Conservation (phyloP, 352 stramenopile genomes). For the Phytophthora fragariae region DNA sequence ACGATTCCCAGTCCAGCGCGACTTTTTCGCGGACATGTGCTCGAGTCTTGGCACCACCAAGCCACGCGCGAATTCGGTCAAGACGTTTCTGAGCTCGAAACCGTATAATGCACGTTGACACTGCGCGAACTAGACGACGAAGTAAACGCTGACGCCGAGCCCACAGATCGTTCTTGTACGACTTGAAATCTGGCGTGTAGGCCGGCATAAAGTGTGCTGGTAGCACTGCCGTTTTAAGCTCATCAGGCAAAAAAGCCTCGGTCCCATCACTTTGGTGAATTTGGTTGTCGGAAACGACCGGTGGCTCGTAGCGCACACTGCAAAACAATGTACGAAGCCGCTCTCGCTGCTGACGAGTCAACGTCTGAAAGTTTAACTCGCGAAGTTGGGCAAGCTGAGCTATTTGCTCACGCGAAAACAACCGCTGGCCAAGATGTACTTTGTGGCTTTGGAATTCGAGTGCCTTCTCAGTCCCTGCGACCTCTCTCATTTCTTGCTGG, state of each 20-base stretch:
- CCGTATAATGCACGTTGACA: slow-evolving; percentile 80
- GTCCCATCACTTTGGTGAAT: slow-evolving; percentile 13
- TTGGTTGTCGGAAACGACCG: slow-evolving; percentile 20
- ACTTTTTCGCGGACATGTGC: slow-evolving; percentile 72
- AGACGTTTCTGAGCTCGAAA: slow-evolving; percentile 70
- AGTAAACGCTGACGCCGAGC: slow-evolving; percentile 66
- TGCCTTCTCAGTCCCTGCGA: slow-evolving; percentile 78
- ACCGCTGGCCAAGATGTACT: slow-evolving; percentile 61
- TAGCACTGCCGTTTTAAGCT: slow-evolving; percentile 47
- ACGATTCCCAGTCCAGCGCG: slow-evolving; percentile 53
- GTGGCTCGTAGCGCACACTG: slow-evolving; percentile 36
- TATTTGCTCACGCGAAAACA: slow-evolving; percentile 64
- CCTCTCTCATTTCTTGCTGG: slow-evolving; percentile 79
- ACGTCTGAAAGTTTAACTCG: slow-evolving; percentile 39
- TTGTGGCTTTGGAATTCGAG: slow-evolving; percentile 89
- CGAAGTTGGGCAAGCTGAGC: slow-evolving; percentile 60
- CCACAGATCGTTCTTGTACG: slow-evolving; percentile 92
- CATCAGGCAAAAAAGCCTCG: slow-evolving; percentile 24
- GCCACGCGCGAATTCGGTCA: slow-evolving; percentile 58
- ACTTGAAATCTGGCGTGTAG: slow-evolving; percentile 78
- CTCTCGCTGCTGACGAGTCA: slow-evolving; percentile 49
- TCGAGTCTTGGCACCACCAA: slow-evolving; percentile 54
- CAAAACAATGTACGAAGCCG: slow-evolving; percentile 49
- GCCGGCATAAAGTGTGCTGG: slow-evolving; percentile 49
- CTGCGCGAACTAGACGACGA: slow-evolving; percentile 70